Evolutionary conservation across 2,329 filamentous ascomycete species (phyloP), one percentile per base, ranked within the genome.

Genomic region (Ceratocystis destructans): DNA sequence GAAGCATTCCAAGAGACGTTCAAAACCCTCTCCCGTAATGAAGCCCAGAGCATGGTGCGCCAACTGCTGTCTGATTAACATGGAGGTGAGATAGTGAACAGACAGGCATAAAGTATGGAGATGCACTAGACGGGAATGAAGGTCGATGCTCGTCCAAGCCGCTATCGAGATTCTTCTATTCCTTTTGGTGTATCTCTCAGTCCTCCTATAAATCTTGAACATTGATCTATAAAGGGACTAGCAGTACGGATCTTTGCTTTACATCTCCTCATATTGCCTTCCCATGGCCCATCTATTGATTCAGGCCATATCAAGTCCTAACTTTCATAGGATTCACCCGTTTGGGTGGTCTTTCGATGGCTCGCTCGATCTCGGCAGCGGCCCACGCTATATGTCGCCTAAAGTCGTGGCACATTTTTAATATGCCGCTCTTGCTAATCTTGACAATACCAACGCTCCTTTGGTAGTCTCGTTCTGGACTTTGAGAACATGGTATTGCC

Each of bases 1-100:
- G 83, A 89, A 71, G 90, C 90, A 0, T 94, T 96, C 76, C 82
- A 86, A 67, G 91, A 95, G 76, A 88, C 87, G 68, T 76, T 75
- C 3, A 80, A 69, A 61, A 41, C 33, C 7, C 66, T 69, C 17
- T 64, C 62, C 5, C 59, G 25, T 5, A 15, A 37, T 6, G 63
- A 55, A 41, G 57, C 63, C 15, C 59, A 66, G n/a, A 50, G 28
- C 17, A 68, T 68, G 66, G 66, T 68, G 28, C 59, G 59, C 44
- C 55, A 64, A 25, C 57, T 68, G 61, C 48, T 68, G 7, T 50
- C 44, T 28, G 41, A 59, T 44, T 68, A 68, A 22, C 25, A 50
- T 46, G 22, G 22, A 37, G 25, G n/a, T 17, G 17, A 17, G n/a
- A 17, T 7, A 5, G 41, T 10, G 37, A 64, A 37, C 10, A 3